Conservation (phyloP, 176 grass and related monocot genomes). For the barley (Hordeum vulgare) region MorexV3_pseudomolecules_assembly NC_058524.1:154139832-154140331, state of each 20-base stretch:
- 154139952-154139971: not conserved
- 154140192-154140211: not conserved
- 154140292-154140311: no score
- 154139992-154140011: not conserved
- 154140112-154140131: constrained; percentile 33
- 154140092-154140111: constrained; percentile 21
- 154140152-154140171: not conserved
- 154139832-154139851: constrained; percentile 24
- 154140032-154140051: constrained; percentile 39
- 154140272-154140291: no score
- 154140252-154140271: no score
- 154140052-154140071: constrained; percentile 36
- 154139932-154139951: not conserved
- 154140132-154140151: not conserved
- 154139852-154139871: constrained; percentile 34
- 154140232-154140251: not conserved
- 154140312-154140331: no score
- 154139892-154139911: constrained; percentile 22
- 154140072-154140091: constrained; percentile 7
- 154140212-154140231: not conserved
- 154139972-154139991: not conserved
- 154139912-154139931: constrained; percentile 33
- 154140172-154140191: not conserved
- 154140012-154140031: not conserved
- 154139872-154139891: constrained; percentile 27